Percentiles rank a stretch among this genome's conserved stretches.
Conservation (phyloP, 2,329 filamentous ascomycete species). For the Conoideocrella luteorostrata region DNA sequence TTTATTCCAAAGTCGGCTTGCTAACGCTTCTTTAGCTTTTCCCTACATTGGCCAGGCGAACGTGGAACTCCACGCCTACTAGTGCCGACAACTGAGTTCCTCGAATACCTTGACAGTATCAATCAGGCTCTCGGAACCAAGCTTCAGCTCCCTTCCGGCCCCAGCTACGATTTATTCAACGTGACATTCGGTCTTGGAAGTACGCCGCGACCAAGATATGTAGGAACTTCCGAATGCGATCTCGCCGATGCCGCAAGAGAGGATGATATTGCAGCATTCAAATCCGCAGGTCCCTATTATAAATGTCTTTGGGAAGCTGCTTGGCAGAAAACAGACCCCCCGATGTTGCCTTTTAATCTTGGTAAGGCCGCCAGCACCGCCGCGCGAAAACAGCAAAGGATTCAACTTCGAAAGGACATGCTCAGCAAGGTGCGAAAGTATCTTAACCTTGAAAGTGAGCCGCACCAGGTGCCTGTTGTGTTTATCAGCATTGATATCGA, state of each 20-base stretch:
- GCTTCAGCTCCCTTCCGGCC: conserved; percentile 52
- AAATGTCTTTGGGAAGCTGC: not conserved
- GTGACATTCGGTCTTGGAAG: conserved; percentile 55
- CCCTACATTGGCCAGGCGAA: conserved; percentile 49
- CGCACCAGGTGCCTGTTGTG: conserved; percentile 40
- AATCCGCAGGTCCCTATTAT: conserved; percentile 13
- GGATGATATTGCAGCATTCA: conserved; percentile 26
- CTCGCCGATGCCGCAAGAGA: conserved; percentile 32
- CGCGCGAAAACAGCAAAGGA: conserved; percentile 17
- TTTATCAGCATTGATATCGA: conserved; percentile 82
- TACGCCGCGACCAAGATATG: conserved; percentile 59
- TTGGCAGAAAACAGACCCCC: conserved; percentile 13
- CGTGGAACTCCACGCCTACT: conserved; percentile 54
- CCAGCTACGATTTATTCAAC: conserved; percentile 49
- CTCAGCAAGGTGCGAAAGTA: conserved; percentile 62
- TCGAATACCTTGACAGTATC: conserved; percentile 56
- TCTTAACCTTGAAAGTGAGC: too few relatives aligned
- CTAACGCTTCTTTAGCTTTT: conserved; percentile 48
- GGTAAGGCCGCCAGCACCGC: not conserved
- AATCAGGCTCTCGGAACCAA: conserved; percentile 49
- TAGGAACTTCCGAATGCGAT: conserved; percentile 45
- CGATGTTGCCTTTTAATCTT: conserved; percentile 20
- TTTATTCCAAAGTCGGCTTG: not conserved
- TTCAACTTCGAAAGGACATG: conserved; percentile 46
- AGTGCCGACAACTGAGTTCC: conserved; percentile 60